phyloP scores from a whole-genome alignment of 148 eudicot species.

The Heliosperma pusillum region DNA sequence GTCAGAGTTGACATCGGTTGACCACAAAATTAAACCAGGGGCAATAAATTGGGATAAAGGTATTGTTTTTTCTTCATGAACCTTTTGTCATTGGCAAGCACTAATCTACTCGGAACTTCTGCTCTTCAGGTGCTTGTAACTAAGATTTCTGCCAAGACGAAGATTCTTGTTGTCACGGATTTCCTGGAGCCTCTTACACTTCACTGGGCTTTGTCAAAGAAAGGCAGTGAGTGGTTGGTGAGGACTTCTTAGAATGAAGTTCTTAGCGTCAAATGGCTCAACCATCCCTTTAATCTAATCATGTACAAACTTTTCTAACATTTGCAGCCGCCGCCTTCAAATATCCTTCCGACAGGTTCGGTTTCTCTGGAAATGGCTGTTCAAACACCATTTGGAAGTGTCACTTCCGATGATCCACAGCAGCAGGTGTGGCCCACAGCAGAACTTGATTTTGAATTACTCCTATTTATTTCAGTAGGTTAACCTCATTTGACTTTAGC shows the following conservation, averaged over 20 bases:
- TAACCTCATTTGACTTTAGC: no score
- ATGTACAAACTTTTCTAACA: conserved; percentile 5
- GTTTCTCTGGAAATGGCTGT: conserved; percentile 52
- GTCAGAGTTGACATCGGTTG: neutral
- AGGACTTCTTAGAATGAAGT: conserved; percentile 24
- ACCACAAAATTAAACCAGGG: neutral
- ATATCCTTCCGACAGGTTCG: conserved; percentile 69
- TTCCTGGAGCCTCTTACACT: conserved; percentile 61
- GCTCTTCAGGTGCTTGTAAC: conserved; percentile 62
- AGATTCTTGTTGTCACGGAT: conserved; percentile 64
- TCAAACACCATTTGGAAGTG: conserved; percentile 56
- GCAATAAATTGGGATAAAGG: neutral
- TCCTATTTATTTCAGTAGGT: no score
- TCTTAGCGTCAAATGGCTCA: neutral
- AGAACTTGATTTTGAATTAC: neutral
- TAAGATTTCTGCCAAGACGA: conserved; percentile 56
- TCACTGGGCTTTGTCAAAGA: conserved; percentile 89
- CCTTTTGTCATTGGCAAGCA: neutral
- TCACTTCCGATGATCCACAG: conserved; percentile 41
- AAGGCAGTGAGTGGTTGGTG: conserved; percentile 83
- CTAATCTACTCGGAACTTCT: conserved; percentile 6
- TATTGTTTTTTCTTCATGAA: neutral
- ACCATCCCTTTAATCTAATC: neutral
- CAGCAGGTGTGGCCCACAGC: conserved; percentile 42
- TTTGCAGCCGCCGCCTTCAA: conserved; percentile 70